Base-by-base conservation (phyloP, 1,284 basidiomycete genomes). In the Sphaerobolus stellatus region DNA sequence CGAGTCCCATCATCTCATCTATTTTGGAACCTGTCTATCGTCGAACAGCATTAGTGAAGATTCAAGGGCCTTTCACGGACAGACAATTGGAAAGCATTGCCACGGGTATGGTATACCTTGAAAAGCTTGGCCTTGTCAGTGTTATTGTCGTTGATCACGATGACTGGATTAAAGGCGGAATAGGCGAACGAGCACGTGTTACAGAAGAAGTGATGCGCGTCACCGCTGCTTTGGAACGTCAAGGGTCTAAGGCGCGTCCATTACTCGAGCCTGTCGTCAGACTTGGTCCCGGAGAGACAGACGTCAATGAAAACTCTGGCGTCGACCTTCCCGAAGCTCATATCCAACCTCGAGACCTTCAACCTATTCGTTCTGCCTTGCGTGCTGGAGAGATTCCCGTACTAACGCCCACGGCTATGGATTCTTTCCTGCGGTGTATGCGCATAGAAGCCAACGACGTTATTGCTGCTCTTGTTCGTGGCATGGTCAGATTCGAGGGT, bases 31-130 rank as follows among this genome's bases (percentile, higher is more conserved):
- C 93, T 4, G 82, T 92, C 48, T 79, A 84, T 62, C 79, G 84
- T 41, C 88, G 91, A 55, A 94, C 93, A 1, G 94, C 94, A 1
- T 83, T 99, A 8, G 95, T 99, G 67, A 99, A 99, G 71, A 78
- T 99, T 13, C 97, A 99, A 71, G 94, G 96, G 3, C 97, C 97
- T 1, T 99, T 99, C 70, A 92, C 86, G n/a, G 90, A 97, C 70
- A 81, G 87, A 11, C 97, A 99, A 68, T 85, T 99, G 56, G 89
- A 94, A 61, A 95, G 93, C 66, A 92, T 99, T 61, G 87, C 91
- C 28, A 85, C 90, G 40, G 97, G 97, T 45, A 84, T 99, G 76
- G 89, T 94, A 48, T 94, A 98, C 67, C 83, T 99, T 48, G 92
- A 96, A 70, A 95, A 94, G 66, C 86, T 99, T 27, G 97, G 97